Base-by-base conservation (phyloP, 2,329 filamentous ascomycete genomes). In the Pyrenochaeta sp. region DNA sequence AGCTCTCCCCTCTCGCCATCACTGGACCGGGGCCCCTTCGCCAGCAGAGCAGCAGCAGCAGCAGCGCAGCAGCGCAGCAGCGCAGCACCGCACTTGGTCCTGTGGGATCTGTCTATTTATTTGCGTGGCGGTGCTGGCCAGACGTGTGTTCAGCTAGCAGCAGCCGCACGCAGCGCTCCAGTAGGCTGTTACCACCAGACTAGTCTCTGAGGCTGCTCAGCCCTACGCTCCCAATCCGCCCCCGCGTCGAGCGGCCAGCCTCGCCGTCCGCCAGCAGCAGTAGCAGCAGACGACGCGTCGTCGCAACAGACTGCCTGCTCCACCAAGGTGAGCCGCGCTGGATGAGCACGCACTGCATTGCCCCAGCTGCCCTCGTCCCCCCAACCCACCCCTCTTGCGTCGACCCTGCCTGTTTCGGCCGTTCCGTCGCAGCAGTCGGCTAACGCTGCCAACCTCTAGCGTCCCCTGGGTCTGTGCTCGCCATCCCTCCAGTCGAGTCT, bases 341-440 rank as follows among this genome's bases (percentile, higher is more conserved):
- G 17, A 19, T 31, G 27, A 45, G 35, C 37, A 40, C 47, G 22
- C 44, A 39, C 31, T 22, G 41, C 28, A 15, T 37, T 8, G 21
- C 21, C 21, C 28, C 44, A 44, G 35, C 45, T 46, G 40, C 3
- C 21, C 20, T 31, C 43, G 24, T 22, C 41, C 27, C 26, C 4
- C 44, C 29, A 28, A 29, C 34, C 22, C 36, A 23, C n/a, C n/a
- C n/a, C n/a, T n/a, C n/a, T n/a, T n/a, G 24, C 40, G 32, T 21
- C 35, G 43, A 51, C 53, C 46, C 51, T 58, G 54, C 53, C 58
- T 53, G 45, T 55, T 59, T 62, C 63, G 60, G 61, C 50, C 45
- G 40, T 53, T 29, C 55, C 58, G 57, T 55, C 41, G 31, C 39
- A 21, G 31, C 34, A 44, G 27, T 41, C 40, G 50, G 51, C 51